phyloP scores from a whole-genome alignment of 148 eudicot species.

The Silene conica region DNA sequence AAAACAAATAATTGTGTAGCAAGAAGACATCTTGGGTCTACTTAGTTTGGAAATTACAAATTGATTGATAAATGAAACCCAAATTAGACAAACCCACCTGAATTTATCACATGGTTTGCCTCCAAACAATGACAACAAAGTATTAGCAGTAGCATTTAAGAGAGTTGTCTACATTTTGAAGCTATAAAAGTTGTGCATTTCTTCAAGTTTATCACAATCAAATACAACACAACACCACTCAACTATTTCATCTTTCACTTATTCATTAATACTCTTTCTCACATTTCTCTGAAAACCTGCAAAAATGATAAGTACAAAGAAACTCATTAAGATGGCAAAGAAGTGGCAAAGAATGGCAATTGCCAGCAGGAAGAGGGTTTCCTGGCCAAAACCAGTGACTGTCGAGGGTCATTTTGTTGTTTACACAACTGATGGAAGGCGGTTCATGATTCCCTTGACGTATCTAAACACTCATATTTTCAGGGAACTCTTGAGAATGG shows the following conservation, averaged over 20 bases:
- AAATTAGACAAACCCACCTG: conserved; percentile 1
- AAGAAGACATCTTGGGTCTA: not conserved
- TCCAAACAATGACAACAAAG: not conserved
- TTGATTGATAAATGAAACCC: too few species aligned
- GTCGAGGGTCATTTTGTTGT: conserved; percentile 18
- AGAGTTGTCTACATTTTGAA: conserved; percentile 1
- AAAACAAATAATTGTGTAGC: not conserved
- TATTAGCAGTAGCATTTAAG: not conserved
- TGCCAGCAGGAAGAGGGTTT: conserved; percentile 20
- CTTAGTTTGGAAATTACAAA: too few species aligned
- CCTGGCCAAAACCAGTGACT: conserved; percentile 1
- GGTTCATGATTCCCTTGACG: conserved; percentile 20
- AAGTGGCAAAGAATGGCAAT: conserved; percentile 26
- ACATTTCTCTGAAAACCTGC: not conserved
- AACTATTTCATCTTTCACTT: not conserved
- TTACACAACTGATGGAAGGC: conserved; percentile 16
- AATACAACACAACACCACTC: too few species aligned
- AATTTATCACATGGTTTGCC: not conserved
- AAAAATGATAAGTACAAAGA: conserved; percentile 30
- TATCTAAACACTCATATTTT: conserved; percentile 8
- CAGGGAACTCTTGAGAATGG: conserved; percentile 15
- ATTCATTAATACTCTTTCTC: not conserved
- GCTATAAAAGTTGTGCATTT: conserved; percentile 15
- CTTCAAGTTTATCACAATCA: not conserved
- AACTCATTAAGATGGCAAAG: conserved; percentile 21